Evolutionary conservation across 768 basidiomycete species (phyloP).

Genomic region (Lactifluus subvellereus): DNA sequence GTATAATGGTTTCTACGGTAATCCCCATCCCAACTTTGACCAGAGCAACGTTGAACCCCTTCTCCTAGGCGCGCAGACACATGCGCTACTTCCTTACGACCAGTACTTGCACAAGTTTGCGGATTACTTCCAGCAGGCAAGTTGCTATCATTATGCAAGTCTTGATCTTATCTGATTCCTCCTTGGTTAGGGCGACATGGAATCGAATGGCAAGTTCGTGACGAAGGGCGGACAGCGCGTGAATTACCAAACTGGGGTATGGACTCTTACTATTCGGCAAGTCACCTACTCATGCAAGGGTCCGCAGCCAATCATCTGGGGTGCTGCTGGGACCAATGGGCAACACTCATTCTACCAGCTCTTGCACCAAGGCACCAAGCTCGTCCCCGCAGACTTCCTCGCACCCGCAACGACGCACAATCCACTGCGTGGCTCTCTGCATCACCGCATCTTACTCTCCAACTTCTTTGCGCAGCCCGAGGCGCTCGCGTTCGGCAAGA

Average conservation of each 20-base stretch:
- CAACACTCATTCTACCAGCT: constrained; percentile 99
- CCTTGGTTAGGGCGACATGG: constrained; percentile 81
- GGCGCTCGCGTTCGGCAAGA: constrained; percentile 96
- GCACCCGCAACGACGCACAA: constrained; percentile 88
- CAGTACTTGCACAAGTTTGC: constrained; percentile 99
- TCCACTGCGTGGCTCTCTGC: constrained; percentile 77
- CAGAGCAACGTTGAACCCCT: neutral
- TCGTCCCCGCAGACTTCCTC: constrained; percentile 89
- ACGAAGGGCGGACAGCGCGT: constrained; percentile 93
- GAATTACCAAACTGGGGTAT: constrained; percentile 91
- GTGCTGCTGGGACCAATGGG: constrained; percentile 95
- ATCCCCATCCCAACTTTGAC: neutral
- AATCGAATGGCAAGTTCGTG: constrained; percentile 95
- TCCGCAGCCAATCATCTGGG: constrained; percentile 93
- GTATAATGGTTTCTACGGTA: constrained; percentile 98
- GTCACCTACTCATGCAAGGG: constrained; percentile 6
- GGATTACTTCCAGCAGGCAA: constrained; percentile 96
- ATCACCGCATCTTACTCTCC: constrained; percentile 94
- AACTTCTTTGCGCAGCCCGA: constrained; percentile 99
- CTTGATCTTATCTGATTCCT: neutral
- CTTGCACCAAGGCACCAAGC: constrained; percentile 88
- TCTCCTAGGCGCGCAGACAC: constrained; percentile 76
- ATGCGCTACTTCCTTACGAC: constrained; percentile 93
- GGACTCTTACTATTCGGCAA: constrained; percentile 28
- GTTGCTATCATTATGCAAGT: neutral